Evolutionary conservation across 768 basidiomycete species (phyloP).

Genomic region (Tubosaeta sp.): DNA sequence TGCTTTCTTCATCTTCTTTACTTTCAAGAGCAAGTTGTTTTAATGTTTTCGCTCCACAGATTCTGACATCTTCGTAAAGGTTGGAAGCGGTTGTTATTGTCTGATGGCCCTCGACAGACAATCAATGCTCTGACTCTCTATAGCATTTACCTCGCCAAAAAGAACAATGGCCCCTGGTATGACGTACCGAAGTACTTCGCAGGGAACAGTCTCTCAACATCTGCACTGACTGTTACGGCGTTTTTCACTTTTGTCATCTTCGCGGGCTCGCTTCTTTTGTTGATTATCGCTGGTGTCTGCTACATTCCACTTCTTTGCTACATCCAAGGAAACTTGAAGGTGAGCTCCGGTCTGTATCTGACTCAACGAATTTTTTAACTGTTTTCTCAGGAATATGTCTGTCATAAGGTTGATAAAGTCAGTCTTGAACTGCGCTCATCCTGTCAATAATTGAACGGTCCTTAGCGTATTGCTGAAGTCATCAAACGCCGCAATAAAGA

Average conservation of each 20-base stretch:
- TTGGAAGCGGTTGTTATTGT: conserved; percentile 85
- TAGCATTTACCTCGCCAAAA: conserved; percentile 72
- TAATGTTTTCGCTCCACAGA: not conserved
- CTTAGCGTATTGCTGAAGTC: conserved; percentile 84
- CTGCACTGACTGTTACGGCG: conserved; percentile 81
- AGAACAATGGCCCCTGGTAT: conserved; percentile 52
- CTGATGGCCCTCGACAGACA: conserved; percentile 94
- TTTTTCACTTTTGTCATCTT: conserved; percentile 90
- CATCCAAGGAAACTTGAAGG: conserved; percentile 97
- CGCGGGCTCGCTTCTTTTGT: conserved; percentile 72
- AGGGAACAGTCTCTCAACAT: conserved; percentile 71
- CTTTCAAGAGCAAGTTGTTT: conserved; percentile 82
- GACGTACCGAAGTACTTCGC: conserved; percentile 76
- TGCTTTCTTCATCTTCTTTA: conserved; percentile 99
- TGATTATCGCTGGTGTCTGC: conserved; percentile 79
- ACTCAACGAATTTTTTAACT: not conserved
- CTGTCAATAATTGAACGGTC: conserved; percentile 12
- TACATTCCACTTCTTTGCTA: conserved; percentile 95
- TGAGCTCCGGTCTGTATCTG: conserved; percentile 22
- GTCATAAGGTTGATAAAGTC: conserved; percentile 98
- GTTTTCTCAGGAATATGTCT: conserved; percentile 79
- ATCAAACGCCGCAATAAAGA: conserved; percentile 91
- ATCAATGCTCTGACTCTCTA: conserved; percentile 98
- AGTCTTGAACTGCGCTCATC: conserved; percentile 4
- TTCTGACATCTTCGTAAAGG: conserved; percentile 36